Evolutionary conservation across 148 eudicot species (phyloP).

Genomic region (Arbutus unedo): DNA sequence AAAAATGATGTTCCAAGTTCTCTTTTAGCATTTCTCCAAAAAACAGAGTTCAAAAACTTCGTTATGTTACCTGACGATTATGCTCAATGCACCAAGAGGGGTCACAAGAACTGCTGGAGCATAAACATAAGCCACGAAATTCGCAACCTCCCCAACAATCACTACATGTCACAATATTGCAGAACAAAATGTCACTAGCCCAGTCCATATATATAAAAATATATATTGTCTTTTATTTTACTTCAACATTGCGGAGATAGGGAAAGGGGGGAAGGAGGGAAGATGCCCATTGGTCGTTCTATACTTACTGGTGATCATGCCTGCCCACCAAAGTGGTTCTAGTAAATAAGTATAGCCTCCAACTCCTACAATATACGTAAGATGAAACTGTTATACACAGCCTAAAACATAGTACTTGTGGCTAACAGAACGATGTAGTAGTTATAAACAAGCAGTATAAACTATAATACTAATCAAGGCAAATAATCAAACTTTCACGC

Average conservation of each 20-base stretch:
- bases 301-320: slow-evolving; percentile 71
- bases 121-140: slow-evolving; percentile 87
- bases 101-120: slow-evolving; percentile 99
- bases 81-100: slow-evolving; percentile 95
- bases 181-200: slow-evolving; percentile 2
- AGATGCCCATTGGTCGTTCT: background rate
- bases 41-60: slow-evolving; percentile 14
- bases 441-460: background rate
- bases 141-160: slow-evolving; percentile 86
- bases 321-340: slow-evolving; percentile 96
- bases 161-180: slow-evolving; percentile 44
- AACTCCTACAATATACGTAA: slow-evolving; percentile 43
- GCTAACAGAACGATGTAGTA: background rate
- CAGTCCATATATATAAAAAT: no score
- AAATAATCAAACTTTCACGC: no score
- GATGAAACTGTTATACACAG: background rate
- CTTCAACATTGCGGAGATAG: background rate
- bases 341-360: slow-evolving; percentile 79
- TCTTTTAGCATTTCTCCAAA: background rate
- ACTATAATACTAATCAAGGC: background rate
- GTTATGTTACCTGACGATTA: slow-evolving; percentile 67
- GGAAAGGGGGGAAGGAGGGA: background rate
- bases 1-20: slow-evolving; percentile 2
- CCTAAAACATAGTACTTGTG: background rate
- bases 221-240: background rate